Percentiles rank a stretch among this genome's conserved stretches.
Evolutionary conservation across 345 rosid species (phyloP).

Genomic region (Acer saccharum): DNA sequence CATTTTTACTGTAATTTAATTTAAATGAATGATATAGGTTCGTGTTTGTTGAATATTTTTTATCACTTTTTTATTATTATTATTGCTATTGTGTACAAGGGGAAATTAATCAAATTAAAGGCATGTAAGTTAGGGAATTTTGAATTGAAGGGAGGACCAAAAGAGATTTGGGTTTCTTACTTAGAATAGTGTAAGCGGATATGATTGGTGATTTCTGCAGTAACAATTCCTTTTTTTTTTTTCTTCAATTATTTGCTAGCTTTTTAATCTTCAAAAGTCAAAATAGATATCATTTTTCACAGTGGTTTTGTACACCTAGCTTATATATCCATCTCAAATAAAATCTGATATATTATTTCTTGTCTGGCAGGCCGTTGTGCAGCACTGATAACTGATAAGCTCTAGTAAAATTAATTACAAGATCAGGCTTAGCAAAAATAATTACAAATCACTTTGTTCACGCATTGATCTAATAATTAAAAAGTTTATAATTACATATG

Average conservation of each 20-base stretch:
- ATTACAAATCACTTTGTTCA: too few relatives aligned
- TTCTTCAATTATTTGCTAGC: neutral
- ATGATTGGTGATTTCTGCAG: constrained; percentile 10
- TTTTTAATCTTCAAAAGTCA: neutral
- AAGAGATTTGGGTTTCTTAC: neutral
- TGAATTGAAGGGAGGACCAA: neutral
- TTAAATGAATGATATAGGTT: too few relatives aligned
- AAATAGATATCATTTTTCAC: neutral
- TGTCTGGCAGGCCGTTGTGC: neutral
- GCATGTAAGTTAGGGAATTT: neutral
- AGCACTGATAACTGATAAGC: neutral
- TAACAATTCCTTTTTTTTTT: neutral
- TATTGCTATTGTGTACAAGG: neutral
- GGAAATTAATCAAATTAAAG: neutral
- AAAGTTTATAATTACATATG: too few relatives aligned
- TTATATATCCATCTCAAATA: neutral
- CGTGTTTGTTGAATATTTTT: neutral
- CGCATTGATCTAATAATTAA: too few relatives aligned
- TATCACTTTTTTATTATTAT: neutral
- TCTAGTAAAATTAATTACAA: neutral
- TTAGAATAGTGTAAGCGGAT: neutral
- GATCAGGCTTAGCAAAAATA: too few relatives aligned
- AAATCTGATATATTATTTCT: neutral
- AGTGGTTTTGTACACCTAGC: neutral
- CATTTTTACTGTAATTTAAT: too few relatives aligned